Base-by-base conservation (phyloP, 352 stramenopile species). In the Globisporangium solare region DNA sequence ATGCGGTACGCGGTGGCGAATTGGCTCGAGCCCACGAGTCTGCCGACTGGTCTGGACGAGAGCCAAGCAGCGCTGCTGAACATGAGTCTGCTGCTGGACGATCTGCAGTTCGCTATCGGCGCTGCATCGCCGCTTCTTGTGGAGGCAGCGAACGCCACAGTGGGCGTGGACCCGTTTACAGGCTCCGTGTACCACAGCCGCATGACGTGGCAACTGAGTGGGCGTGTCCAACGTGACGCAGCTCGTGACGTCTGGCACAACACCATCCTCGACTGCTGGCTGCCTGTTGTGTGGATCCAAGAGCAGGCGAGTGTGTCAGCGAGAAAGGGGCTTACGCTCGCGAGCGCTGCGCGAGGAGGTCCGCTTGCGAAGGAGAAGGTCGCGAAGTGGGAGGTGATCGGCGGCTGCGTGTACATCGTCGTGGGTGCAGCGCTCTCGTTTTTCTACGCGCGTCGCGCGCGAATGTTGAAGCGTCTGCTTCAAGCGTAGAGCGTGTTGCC, bases 101-200 rank as follows among this genome's bases (percentile, higher is more conserved):
- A 73, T n/a, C 56, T 88, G n/a, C 66, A 62, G 1, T 32, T 84
- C 1, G 39, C 73, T 0, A 18, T 88, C 0, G 54, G 50, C 4
- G 37, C 14, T 1, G 14, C 45, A 6, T 37, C 50, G 4, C 52
- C 51, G 13, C 15, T 51, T 32, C 20, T 11, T 18, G 13, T 6
- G 15, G 56, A 53, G 15, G 6, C 20, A 11, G 11, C 53, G 13
- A 54, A 58, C 1, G 58, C 61, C 8, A 18, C 39, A 13, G 55
- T 89, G 5, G 79, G 87, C 24, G 58, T 89, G 11, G 76, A 86
- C 20, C 68, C 72, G 8, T 24, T 70, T 6, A 87, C 76, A 0
- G 79, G 76, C 1, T n/a, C 52, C 1, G 79, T 81, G 4, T 71
- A 71, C 46, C 70, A 89, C 43, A 72, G 71, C 3, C 74, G 74